Base-by-base conservation (phyloP, 306 rosid species). In the Canavalia gladiata region DNA sequence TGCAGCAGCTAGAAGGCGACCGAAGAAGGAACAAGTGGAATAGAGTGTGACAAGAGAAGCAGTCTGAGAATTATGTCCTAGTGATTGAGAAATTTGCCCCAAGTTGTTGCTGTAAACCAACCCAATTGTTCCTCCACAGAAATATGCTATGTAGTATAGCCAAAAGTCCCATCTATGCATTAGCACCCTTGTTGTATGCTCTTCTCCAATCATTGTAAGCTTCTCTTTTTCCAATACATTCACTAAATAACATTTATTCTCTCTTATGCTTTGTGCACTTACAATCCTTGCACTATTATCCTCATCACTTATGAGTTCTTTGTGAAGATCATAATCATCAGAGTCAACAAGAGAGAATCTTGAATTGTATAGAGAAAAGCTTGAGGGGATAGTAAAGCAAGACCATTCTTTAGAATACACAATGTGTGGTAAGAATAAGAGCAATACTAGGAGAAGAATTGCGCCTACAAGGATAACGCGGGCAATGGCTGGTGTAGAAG, bases 21-120 rank as follows among this genome's bases (percentile, higher is more conserved):
- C 97, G 30, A 94, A 92, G 93, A 94, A 94, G 72, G 97, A 91
- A 85, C 89, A 90, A 0, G 94, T 82, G n/a, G 98, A 94, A 78
- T 92, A 92, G 30, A 94, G 84, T 7, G 93, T 91, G 59, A 92
- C 97, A 10, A 92, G 91, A 58, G 97, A 89, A 68, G 49, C 81
- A 43, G 87, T 94, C 54, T 72, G 56, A 6, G 92, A 87, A 77
- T 64, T 28, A 51, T 75, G 80, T 71, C 94, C 98, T 7, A 92
- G 87, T 56, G 98, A 94, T 50, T 94, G 81, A 0, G 97, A 81
- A 82, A 94, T 94, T 85, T 94, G 97, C 9, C 97, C 98, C 49
- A 92, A 84, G 77, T 90, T 94, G 86, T 92, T 94, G 88, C 97
- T 90, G 59, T 92, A 94, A 72, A 86, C 97, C 90, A 94, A 84